Evolutionary conservation across 345 rosid genomes (phyloP), one percentile per base, ranked within the genome.

Genomic region (Hevea brasiliensis): DNA sequence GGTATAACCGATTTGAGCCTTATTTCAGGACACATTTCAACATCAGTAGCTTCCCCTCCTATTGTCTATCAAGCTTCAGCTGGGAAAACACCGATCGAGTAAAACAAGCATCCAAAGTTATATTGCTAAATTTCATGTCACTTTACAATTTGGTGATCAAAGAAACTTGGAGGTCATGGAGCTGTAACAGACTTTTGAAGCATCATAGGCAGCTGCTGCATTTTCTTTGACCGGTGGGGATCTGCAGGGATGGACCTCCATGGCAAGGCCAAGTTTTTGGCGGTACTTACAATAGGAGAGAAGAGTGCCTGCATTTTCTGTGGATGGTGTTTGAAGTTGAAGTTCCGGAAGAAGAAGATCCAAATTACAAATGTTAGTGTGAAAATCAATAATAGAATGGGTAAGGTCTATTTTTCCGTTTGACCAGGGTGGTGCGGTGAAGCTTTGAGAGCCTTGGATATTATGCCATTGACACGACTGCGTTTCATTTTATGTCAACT

Each of bases 21-120:
- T 70, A 65, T 89, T 80, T 89, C 90, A 8, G 91, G 90, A 37
- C 82, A 87, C 89, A 89, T 89, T 40, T 85, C 81, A 29, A 73
- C 86, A 64, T 84, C 68, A 65, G 90, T 87, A 50, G 85, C 87
- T 45, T 87, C 89, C 47, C 94, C 91, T 72, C 94, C 94, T 26
- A 85, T 7, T 1, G 85, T 87, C 77, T 87, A 87, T 14, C 91
- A 89, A 68, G 90, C 91, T 77, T 89, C 94, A 23, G 83, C 88
- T 54, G 93, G 93, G 66, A 32, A 32, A 32, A 32, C 37, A 32
- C 37, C 37, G n/a, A n/a, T n/a, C n/a, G 77, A 24, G 54, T 24
- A 68, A 29, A 17, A 35, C 48, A 61, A 27, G 35, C 23, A 70
- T 55, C 6, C 61, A 44, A 48, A 55, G 7, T 26, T 4, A n/a